These are phyloP conservation scores for Boletus barrowsii DNA, from an alignment of 768 basidiomycete genomes.

Conservation along the genomic window DNA sequence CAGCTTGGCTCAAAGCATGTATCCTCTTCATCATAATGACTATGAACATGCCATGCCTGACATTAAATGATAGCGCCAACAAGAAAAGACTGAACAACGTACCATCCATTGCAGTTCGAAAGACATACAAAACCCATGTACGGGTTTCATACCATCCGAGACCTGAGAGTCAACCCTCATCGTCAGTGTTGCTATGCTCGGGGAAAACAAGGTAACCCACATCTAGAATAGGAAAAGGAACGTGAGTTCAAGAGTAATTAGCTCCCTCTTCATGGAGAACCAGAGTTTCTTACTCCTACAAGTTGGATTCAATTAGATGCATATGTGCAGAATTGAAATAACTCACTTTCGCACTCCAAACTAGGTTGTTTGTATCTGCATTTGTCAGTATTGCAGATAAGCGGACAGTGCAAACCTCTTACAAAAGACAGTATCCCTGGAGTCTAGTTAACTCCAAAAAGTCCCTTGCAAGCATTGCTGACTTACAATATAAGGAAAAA, in stretches of 20 bases:
- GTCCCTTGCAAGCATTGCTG: not conserved
- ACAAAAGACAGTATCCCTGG: slow-evolving; percentile 11
- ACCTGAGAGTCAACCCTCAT: slow-evolving; percentile 1
- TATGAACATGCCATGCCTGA: not conserved
- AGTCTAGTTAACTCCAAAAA: not conserved
- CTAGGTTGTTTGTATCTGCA: slow-evolving; percentile 1
- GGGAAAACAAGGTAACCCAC: not conserved
- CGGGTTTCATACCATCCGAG: slow-evolving; percentile 14
- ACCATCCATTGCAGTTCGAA: slow-evolving; percentile 20
- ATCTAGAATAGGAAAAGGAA: slow-evolving; percentile 2
- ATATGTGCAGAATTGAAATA: no score
- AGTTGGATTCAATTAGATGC: not conserved
- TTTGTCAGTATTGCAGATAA: not conserved
- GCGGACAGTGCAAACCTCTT: not conserved
- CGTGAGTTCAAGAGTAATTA: not conserved
- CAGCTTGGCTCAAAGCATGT: slow-evolving; percentile 6
- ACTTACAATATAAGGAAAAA: slow-evolving; percentile 14
- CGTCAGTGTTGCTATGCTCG: not conserved
- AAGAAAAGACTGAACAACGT: not conserved
- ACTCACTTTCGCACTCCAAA: slow-evolving; percentile 13
- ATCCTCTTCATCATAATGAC: slow-evolving; percentile 23
- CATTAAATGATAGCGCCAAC: not conserved
- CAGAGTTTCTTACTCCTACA: slow-evolving; percentile 10
- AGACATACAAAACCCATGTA: slow-evolving; percentile 13
- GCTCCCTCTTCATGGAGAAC: not conserved